Evolutionary conservation across 352 stramenopile genomes (phyloP).

Genomic region (Pythium sukuiense): DNA sequence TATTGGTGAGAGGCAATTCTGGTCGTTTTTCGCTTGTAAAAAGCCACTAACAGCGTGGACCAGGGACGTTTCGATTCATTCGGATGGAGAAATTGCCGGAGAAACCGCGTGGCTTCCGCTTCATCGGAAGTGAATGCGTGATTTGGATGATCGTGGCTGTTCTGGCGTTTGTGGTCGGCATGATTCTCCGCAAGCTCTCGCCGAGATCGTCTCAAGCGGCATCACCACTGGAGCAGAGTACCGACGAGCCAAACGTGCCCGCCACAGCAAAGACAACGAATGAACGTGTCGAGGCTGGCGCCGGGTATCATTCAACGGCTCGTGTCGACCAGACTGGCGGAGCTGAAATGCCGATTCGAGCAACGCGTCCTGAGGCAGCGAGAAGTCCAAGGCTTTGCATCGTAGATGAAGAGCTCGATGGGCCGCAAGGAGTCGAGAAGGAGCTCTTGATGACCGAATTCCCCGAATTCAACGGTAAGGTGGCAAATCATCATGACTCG

Average conservation of each 20-base stretch:
- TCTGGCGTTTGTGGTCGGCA: background rate
- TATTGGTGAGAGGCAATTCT: background rate
- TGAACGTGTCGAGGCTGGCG: too few relatives aligned
- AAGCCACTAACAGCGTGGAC: background rate
- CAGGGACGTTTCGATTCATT: constrained; percentile 6
- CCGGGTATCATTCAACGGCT: too few relatives aligned
- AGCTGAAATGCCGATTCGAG: background rate
- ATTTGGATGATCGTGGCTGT: background rate
- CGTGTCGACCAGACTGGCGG: too few relatives aligned
- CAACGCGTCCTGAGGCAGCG: background rate
- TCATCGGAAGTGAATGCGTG: background rate
- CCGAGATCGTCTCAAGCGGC: background rate
- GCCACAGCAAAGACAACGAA: too few relatives aligned
- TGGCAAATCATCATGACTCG: background rate
- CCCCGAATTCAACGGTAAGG: constrained; percentile 42
- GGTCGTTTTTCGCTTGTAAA: too few relatives aligned
- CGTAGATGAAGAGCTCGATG: background rate
- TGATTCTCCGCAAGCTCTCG: background rate
- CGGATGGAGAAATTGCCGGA: background rate
- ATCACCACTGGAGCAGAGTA: too few relatives aligned
- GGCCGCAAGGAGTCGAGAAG: constrained; percentile 15
- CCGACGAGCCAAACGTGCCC: too few relatives aligned
- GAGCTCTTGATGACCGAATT: constrained; percentile 37
- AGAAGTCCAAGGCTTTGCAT: background rate
- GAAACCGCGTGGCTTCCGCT: background rate